A percentile compares a stretch with the other conserved stretches of the same genome.
These are phyloP conservation scores for Trichoderma virens DNA, from an alignment of 495 filamentous ascomycete species.

Conservation along the genomic window DNA sequence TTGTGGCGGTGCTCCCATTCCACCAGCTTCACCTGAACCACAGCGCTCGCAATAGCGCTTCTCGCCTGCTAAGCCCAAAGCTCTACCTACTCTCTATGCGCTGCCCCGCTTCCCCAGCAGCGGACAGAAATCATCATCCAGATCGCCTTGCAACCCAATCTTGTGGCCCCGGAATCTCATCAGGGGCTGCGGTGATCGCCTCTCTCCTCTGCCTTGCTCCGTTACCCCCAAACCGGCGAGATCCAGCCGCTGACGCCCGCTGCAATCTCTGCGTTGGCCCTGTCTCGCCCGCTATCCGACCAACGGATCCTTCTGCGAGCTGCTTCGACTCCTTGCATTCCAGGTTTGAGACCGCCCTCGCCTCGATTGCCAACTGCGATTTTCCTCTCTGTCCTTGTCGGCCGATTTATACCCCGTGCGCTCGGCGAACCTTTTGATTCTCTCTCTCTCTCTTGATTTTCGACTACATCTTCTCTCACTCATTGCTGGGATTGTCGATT, in stretches of 20 bases:
- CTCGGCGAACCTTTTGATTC: background rate
- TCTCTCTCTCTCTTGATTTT: background rate
- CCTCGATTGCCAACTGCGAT: background rate
- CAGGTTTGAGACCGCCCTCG: background rate
- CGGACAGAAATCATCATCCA: background rate
- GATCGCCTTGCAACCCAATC: background rate
- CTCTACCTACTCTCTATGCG: too few relatives aligned
- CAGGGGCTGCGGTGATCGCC: background rate
- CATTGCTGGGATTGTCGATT: background rate
- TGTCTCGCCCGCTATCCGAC: too few relatives aligned
- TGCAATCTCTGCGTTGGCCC: too few relatives aligned
- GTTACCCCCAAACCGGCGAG: background rate
- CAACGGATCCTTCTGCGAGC: background rate
- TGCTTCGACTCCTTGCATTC: background rate
- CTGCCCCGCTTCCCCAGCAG: conserved; percentile 4
- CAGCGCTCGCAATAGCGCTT: too few relatives aligned
- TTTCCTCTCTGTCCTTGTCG: too few relatives aligned
- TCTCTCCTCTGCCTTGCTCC: background rate
- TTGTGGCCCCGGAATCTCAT: background rate
- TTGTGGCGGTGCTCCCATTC: background rate
- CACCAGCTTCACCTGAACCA: background rate
- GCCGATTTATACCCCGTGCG: background rate
- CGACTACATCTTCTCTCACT: background rate
- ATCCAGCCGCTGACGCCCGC: too few relatives aligned
- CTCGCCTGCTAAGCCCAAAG: background rate